Evolutionary conservation across 1,284 basidiomycete species (phyloP), one percentile per base, ranked within the genome.

Genomic region (Sphagnurus paluster): DNA sequence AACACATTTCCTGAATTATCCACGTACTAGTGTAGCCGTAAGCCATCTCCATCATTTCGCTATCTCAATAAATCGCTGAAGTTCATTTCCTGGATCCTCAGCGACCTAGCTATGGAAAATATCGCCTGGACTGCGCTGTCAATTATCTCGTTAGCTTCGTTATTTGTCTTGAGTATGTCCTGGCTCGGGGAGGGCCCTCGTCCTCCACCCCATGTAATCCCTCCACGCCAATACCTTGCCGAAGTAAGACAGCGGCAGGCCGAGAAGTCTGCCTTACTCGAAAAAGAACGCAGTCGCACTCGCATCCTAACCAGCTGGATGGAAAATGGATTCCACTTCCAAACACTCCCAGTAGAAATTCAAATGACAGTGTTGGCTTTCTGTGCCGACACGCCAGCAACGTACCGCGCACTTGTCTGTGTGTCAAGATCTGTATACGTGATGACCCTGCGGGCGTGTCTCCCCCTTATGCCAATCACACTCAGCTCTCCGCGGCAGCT

Each of bases 391-490:
- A 53, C 44, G 25, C 39, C 42, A 17, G 24, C 40, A 2, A 56
- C 56, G 14, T 59, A 55, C 26, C 47, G 35, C 8, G 43, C 58
- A 10, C 58, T 59, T 30, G 42, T 51, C 29, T 51, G 35, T 21
- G 58, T 59, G 10, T 59, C 58, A 4, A 47, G 47, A 3, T 25
- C 41, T 32, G 50, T 54, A 44, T 52, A 50, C 19, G 30, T 39
- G n/a, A 40, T 46, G 14, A 53, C 58, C 13, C 35, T 53, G 16
- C 47, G 47, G 5, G 58, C 50, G 1, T 59, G 58, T 29, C 10
- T 59, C 2, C 56, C 57, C 14, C 43, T 35, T 45, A 59, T 59
- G 51, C 46, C 54, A 19, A 46, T 59, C 42, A 48, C 48, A 24
- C 37, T 59, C 24, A 48, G 40, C 26, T 49, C 50, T 4, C 46